A percentile compares a stretch with the other conserved stretches of the same genome.
Evolutionary conservation across 179 eudicot species (phyloP).

Genomic region (Spinacia oleracea): DNA sequence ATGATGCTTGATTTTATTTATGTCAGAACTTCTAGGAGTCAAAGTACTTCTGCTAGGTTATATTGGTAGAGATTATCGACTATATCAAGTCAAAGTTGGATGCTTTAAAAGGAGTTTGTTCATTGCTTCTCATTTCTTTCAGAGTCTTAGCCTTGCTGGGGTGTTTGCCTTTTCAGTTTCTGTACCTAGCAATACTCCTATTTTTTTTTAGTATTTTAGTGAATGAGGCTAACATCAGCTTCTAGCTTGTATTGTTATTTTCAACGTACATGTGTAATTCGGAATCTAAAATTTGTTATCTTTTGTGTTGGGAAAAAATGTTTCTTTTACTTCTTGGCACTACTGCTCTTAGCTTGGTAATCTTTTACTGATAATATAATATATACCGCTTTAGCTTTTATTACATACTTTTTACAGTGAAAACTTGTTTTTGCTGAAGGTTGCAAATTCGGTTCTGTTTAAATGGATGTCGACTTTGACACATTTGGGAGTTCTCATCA

Average conservation of each 20-base stretch:
- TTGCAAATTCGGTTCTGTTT: conserved; percentile 86
- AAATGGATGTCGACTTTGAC: conserved; percentile 88
- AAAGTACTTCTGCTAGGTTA: not conserved
- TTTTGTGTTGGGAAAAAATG: conserved; percentile 72
- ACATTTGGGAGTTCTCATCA: conserved; percentile 94
- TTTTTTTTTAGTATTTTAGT: not conserved
- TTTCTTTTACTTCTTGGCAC: conserved; percentile 95
- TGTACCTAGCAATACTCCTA: not conserved
- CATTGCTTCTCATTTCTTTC: not conserved
- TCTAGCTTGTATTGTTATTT: not conserved
- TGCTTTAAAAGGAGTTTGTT: not conserved
- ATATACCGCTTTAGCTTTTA: conserved; percentile 2
- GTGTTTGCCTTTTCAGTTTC: not conserved
- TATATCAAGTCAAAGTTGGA: not conserved
- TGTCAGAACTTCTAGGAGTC: too few relatives aligned
- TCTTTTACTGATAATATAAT: conserved; percentile 18
- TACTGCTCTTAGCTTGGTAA: conserved; percentile 93
- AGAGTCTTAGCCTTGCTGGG: not conserved
- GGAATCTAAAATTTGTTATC: conserved; percentile 9
- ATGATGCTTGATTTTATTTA: too few relatives aligned
- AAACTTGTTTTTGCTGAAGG: conserved; percentile 45
- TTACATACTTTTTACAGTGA: not conserved
- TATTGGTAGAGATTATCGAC: not conserved
- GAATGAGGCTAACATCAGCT: not conserved
- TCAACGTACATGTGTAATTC: not conserved